A percentile compares a stretch with the other conserved stretches of the same genome.
Conservation (phyloP, 129 eudicot species). For the Chrysanthemum seticuspe region DNA sequence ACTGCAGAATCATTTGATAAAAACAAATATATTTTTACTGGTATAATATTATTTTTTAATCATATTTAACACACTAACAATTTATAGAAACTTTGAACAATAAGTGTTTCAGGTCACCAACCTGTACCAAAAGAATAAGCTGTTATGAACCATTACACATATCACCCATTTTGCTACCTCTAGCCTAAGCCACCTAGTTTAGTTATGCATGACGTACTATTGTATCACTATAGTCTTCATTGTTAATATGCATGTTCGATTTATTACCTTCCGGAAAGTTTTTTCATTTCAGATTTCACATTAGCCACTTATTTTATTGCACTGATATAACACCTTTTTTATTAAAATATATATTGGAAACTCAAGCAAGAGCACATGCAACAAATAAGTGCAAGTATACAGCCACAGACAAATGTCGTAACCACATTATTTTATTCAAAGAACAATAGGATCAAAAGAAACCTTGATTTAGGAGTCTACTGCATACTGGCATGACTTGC, state of each 20-base stretch:
- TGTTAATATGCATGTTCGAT: too few species aligned
- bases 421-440: constrained; percentile 11
- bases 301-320: neutral
- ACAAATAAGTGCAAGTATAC: constrained; percentile 6
- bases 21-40: too few species aligned
- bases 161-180: too few species aligned
- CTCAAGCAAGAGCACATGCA: neutral
- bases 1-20: too few species aligned
- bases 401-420: constrained; percentile 2
- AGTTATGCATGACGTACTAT: too few species aligned
- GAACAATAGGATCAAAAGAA: constrained; percentile 11
- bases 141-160: neutral
- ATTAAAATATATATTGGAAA: neutral
- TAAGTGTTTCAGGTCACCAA: too few species aligned
- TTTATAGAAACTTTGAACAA: too few species aligned
- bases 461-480: constrained; percentile 81
- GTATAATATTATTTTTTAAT: too few species aligned
- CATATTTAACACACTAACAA: too few species aligned
- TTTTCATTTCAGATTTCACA: neutral
- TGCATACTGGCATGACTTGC: constrained; percentile 75
- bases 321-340: neutral
- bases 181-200: too few species aligned
- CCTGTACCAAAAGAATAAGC: neutral
- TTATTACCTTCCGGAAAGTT: neutral
- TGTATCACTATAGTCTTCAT: too few species aligned